Base-by-base conservation (phyloP, 768 basidiomycete species). In the Glaciozyma antarctica region DNA sequence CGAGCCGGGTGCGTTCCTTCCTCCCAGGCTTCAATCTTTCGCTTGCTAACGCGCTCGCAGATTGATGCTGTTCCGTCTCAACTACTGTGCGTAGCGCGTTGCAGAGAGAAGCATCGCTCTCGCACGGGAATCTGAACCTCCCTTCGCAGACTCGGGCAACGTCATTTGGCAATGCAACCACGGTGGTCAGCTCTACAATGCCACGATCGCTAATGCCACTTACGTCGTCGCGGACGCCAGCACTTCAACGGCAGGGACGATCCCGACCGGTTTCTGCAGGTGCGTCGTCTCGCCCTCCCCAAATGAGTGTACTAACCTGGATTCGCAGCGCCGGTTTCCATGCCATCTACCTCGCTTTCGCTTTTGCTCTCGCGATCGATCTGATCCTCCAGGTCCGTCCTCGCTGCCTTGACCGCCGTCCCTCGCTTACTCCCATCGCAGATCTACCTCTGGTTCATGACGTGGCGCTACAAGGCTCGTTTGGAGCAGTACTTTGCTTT, bases 91-190 rank as follows among this genome's bases (percentile, higher is more conserved):
- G 67, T 43, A 47, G 10, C 19, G 10, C 21, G 67, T 43, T 47
- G 10, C 19, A 9, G 32, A 32, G 32, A 32, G 32, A 32, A 53
- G 17, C n/a, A 22, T 13, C 3, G 28, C 19, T 3, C n/a, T 3
- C 13, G 30, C 19, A 54, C 10, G 9, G 32, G 32, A 15, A 54
- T 30, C 26, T 8, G 10, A 8, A 2, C 7, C 19, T 32, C 22
- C 34, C 24, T 16, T 13, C 4, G n/a, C 61, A 69, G 68, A 66
- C 60, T 62, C 66, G 16, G 32, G 32, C 15, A 64, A 63, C 47
- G 57, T 69, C 19, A 55, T 66, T 52, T 69, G 68, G 68, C 62
- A 66, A n/a, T 69, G 68, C 44, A 61, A 63, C 26, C 62, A 66
- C 49, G 68, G 54, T 24, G 55, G 55, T 3, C 55, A 57, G 55